Evolutionary conservation across 1,139 yeast genomes (phyloP), one percentile per base, ranked within the genome.

Genomic region (Candida tunisiensis): DNA sequence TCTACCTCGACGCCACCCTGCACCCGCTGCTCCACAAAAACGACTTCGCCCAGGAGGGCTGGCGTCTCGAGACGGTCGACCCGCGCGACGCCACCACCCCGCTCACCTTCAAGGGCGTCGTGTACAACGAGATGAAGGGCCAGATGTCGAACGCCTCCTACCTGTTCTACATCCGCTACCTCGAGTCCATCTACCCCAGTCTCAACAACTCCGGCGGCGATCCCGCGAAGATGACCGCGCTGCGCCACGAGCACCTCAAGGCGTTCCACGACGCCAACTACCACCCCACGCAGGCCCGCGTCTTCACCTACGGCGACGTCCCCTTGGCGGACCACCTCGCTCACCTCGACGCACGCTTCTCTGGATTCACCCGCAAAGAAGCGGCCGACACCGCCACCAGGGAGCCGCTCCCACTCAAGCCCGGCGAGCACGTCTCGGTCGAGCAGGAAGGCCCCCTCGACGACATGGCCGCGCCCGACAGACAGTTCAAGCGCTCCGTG

Each of bases 51-150:
- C 98, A 91, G 55, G 99, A 88, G 55, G 99, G 99, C 21, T 88
- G 99, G 99, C 69, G 99, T 48, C 57, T 91, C 25, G 99, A 88
- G 49, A 71, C 80, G 40, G 68, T 68, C 31, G 62, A 60, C 27
- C 54, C 71, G 15, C 34, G 37, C 9, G 85, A 85, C 44, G 55
- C 57, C 6, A 35, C 42, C 0, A 62, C 79, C 11, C 77, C 80
- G 1, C 48, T 88, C 26, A 61, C 59, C 6, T 82, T 80, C 49
- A 88, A 88, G 52, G 99, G 99, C 21, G 98, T 88, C 19, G 99
- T 88, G 2, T 88, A 78, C 51, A 88, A 88, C 46, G 99, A 88
- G 55, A 88, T 88, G 99, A 88, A 91, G 51, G 99, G 99, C 5
- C 96, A 88, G 53, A 70, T 82, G 45, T 78, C 94, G 1, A 88